Percentiles rank a stretch among this genome's conserved stretches.
Evolutionary conservation across 768 basidiomycete species (phyloP).

Genomic region (Strobilomyces confusus): DNA sequence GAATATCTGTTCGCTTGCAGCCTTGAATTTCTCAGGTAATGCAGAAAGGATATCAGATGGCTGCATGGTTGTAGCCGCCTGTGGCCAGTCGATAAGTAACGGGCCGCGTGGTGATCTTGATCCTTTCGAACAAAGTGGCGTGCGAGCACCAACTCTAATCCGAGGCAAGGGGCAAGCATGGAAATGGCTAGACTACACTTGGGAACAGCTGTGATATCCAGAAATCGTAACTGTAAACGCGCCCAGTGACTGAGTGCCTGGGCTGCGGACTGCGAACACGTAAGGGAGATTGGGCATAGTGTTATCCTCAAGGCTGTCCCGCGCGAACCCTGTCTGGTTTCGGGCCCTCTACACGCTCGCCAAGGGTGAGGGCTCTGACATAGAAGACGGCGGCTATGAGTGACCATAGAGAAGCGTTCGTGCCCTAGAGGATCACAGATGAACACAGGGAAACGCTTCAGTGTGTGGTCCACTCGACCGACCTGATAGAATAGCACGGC

Average conservation of each 20-base stretch:
- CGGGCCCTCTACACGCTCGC: conserved; percentile 66
- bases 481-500: conserved; percentile 77
- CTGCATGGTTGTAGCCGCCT: conserved; percentile 11
- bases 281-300: background rate
- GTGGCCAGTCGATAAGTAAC: background rate
- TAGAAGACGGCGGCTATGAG: conserved; percentile 69
- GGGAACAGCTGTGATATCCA: too few relatives aligned
- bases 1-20: conserved; percentile 67
- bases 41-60: conserved; percentile 50
- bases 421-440: conserved; percentile 51
- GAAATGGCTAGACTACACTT: conserved; percentile 4
- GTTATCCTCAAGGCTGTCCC: conserved; percentile 45
- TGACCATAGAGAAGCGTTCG: conserved; percentile 79
- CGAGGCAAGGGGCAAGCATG: too few relatives aligned
- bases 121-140: background rate
- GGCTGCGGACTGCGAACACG: background rate
- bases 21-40: conserved; percentile 52
- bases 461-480: conserved; percentile 11
- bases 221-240: background rate
- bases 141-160: too few relatives aligned
- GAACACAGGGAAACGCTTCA: background rate
- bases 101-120: too few relatives aligned
- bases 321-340: conserved; percentile 46
- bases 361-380: conserved; percentile 55
- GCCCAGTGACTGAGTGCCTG: too few relatives aligned